phyloP scores from a whole-genome alignment of 1,284 basidiomycete genomes.

The Cerrena zonata region DNA sequence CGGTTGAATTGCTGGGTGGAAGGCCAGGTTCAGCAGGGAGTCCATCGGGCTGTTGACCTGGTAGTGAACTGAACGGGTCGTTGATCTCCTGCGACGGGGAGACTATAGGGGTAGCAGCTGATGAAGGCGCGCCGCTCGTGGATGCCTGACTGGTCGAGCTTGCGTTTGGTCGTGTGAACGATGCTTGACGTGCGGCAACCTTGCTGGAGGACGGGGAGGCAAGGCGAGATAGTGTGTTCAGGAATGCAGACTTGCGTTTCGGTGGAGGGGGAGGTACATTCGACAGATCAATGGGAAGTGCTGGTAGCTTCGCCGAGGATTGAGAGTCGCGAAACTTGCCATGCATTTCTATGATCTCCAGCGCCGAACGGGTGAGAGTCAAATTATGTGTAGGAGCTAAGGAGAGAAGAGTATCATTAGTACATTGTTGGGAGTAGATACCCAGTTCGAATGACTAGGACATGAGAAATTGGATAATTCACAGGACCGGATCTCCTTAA shows the following conservation, averaged over 20 bases:
- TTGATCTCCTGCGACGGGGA: slow-evolving; percentile 51
- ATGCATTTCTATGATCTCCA: slow-evolving; percentile 74
- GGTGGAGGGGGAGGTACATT: slow-evolving; percentile 46
- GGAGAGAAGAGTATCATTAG: slow-evolving; percentile 11
- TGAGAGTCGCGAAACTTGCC: slow-evolving; percentile 60
- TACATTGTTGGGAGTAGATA: no score
- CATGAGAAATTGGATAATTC: no score
- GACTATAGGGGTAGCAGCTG: slow-evolving; percentile 38
- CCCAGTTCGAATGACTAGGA: no score
- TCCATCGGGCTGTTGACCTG: slow-evolving; percentile 21
- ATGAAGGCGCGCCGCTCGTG: slow-evolving; percentile 29
- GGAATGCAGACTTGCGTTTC: slow-evolving; percentile 74
- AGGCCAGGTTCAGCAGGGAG: slow-evolving; percentile 8
- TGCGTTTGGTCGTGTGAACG: slow-evolving; percentile 20
- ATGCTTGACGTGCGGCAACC: slow-evolving; percentile 32
- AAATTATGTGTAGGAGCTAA: slow-evolving; percentile 82
- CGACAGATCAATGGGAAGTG: slow-evolving; percentile 54
- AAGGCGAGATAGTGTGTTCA: slow-evolving; percentile 74
- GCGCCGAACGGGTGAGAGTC: slow-evolving; percentile 71
- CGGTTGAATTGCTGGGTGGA: slow-evolving; percentile 40
- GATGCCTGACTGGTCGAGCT: slow-evolving; percentile 16
- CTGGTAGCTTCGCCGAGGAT: slow-evolving; percentile 50
- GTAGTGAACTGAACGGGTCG: slow-evolving; percentile 55
- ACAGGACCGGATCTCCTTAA: neutral
- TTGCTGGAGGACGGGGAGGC: slow-evolving; percentile 56